Percentiles rank a stretch among this genome's conserved stretches.
These are phyloP conservation scores for Didymella sp. DNA, from an alignment of 2,329 filamentous ascomycete species.

Conservation along the genomic window DNA sequence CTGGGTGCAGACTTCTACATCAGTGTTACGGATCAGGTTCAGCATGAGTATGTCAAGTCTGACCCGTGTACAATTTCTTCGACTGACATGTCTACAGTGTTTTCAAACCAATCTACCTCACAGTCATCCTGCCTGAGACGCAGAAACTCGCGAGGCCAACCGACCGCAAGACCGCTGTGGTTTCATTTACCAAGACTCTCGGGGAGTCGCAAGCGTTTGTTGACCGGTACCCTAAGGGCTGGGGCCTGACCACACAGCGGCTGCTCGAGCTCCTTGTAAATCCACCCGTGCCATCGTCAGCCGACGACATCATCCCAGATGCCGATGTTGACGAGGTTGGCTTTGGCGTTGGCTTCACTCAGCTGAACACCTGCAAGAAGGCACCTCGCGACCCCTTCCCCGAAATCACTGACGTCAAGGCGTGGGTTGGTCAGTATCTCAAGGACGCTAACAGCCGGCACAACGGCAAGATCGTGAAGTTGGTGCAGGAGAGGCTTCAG, in stretches of 20 bases:
- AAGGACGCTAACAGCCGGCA: constrained; percentile 78
- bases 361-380: constrained; percentile 87
- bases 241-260: constrained; percentile 88
- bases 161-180: constrained; percentile 91
- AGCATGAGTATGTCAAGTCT: constrained; percentile 62
- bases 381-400: constrained; percentile 80
- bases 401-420: constrained; percentile 77
- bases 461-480: constrained; percentile 71
- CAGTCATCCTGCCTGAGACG: constrained; percentile 85
- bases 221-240: constrained; percentile 72
- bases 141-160: constrained; percentile 85
- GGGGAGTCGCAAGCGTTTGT: constrained; percentile 86
- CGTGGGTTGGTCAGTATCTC: constrained; percentile 84
- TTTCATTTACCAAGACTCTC: constrained; percentile 91
- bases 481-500: constrained; percentile 73
- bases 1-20: constrained; percentile 94
- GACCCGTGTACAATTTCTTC: background rate
- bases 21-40: constrained; percentile 79
- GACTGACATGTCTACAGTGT: constrained; percentile 57
- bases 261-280: constrained; percentile 89
- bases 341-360: constrained; percentile 93
- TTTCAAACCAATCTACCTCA: constrained; percentile 85
- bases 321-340: constrained; percentile 93
- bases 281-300: constrained; percentile 73
- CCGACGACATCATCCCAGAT: constrained; percentile 79